Evolutionary conservation across 805 yeast species (phyloP).

Genomic region (Grigorovia yakushimaensis): DNA sequence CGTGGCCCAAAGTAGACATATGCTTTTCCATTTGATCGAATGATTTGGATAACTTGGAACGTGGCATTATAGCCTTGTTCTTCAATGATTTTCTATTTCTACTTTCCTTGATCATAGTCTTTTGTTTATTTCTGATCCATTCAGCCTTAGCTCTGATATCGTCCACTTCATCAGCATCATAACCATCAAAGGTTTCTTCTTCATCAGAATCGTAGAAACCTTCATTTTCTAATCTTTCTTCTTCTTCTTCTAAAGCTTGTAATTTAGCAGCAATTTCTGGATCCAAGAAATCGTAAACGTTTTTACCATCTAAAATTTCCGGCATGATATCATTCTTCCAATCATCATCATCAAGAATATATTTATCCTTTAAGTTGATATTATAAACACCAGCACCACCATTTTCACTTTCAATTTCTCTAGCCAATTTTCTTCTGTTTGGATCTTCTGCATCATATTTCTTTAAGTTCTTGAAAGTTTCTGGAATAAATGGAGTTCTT

Average conservation of each 20-base stretch:
- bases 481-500: slow-evolving; percentile 78
- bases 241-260: slow-evolving; percentile 94
- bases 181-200: slow-evolving; percentile 63
- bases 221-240: slow-evolving; percentile 82
- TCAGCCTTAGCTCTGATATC: slow-evolving; percentile 74
- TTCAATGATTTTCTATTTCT: slow-evolving; percentile 79
- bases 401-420: slow-evolving; percentile 85
- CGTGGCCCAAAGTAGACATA: slow-evolving; percentile 85
- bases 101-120: slow-evolving; percentile 82
- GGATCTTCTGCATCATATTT: slow-evolving; percentile 78
- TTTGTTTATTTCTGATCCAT: slow-evolving; percentile 95
- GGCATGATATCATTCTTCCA: slow-evolving; percentile 99
- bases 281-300: slow-evolving; percentile 94
- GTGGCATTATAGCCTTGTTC: slow-evolving; percentile 81
- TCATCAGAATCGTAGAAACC: slow-evolving; percentile 91
- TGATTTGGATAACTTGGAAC: slow-evolving; percentile 73
- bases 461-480: slow-evolving; percentile 45
- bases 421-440: slow-evolving; percentile 67
- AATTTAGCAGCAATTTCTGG: slow-evolving; percentile 90
- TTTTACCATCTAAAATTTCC: slow-evolving; percentile 89
- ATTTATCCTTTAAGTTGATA: slow-evolving; percentile 85
- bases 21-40: slow-evolving; percentile 77
- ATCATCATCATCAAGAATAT: slow-evolving; percentile 86
- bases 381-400: slow-evolving; percentile 99
- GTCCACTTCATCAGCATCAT: slow-evolving; percentile 53